Base-by-base conservation (phyloP, 2,329 filamentous ascomycete species). In the Stagonosporopsis tanaceti region DNA sequence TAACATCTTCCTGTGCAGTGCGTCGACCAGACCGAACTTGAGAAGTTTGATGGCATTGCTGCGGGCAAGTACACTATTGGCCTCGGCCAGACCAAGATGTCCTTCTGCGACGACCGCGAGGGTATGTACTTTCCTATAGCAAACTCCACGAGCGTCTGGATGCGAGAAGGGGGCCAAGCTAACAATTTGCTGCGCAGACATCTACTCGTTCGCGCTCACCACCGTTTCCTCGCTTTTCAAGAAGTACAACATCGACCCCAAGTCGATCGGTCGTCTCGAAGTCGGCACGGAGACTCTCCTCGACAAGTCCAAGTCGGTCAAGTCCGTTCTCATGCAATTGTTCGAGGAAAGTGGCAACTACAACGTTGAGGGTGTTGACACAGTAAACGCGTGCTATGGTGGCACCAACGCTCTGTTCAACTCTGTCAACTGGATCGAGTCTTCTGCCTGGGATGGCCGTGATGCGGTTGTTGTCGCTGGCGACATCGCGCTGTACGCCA, bases 221-320 rank as follows among this genome's bases (percentile, higher is more conserved):
- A 76, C 80, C 64, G 76, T 83, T 63, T 80, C 81, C 60, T 81
- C 80, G 59, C 80, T 84, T 32, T 73, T 84, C 66, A 79, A 78
- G 61, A 84, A 83, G 66, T 82, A 83, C 79, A 78, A 78, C 52
- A 75, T 84, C 66, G 80, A 83, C 66, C 80, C 80, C 58, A 80
- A 78, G 62, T 74, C 72, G 51, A 83, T 84, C 67, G 81, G 81
- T 61, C 77, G 81, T 67, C 73, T 84, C 60, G 81, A 84, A 67
- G 81, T 84, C 59, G 81, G 81, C 68, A 84, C 81, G 50, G 81
- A 84, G 77, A 83, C 81, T 25, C 73, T 83, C 37, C 78, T 84
- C 60, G 81, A 84, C 78, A 84, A 84, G 78, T 82, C 81, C 55
- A 84, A 84, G 72, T 83, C 81, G 20, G 80, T 82, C 70, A 84